Conservation (phyloP, 1,139 yeast genomes). For the Saccharomycopsis hybrid region DNA sequence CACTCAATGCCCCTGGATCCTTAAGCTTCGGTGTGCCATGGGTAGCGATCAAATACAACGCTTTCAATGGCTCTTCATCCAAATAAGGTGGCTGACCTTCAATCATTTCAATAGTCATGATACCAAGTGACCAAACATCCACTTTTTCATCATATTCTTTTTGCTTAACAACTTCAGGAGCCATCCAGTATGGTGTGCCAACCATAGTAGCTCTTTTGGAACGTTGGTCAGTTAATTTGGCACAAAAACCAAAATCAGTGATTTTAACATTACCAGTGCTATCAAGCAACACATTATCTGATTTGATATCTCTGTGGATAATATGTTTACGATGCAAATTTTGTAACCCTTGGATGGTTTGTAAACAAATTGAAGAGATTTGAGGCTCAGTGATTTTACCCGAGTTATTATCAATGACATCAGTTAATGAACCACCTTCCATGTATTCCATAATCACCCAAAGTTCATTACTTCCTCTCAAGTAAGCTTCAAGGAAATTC, state of each 20-base stretch:
- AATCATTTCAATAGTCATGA: constrained; percentile 97
- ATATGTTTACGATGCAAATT: constrained; percentile 87
- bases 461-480: constrained; percentile 55
- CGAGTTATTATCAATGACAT: constrained; percentile 73
- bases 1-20: constrained; percentile 73
- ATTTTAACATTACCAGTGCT: constrained; percentile 86
- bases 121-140: constrained; percentile 96
- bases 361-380: constrained; percentile 85
- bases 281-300: constrained; percentile 87
- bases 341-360: constrained; percentile 86
- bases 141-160: constrained; percentile 95
- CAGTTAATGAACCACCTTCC: constrained; percentile 89
- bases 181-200: constrained; percentile 99
- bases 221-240: constrained; percentile 87
- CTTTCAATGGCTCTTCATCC: constrained; percentile 91
- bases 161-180: constrained; percentile 96
- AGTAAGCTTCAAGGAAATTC: constrained; percentile 82
- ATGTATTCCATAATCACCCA: constrained; percentile 96
- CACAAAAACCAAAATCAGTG: constrained; percentile 98
- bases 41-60: constrained; percentile 85
- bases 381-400: constrained; percentile 62
- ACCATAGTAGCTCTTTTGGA: constrained; percentile 97
- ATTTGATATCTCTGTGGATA: constrained; percentile 92
- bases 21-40: constrained; percentile 95
- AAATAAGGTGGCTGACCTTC: constrained; percentile 98